Conservation (phyloP, 495 filamentous ascomycete genomes). For the Neurospora africana region DNA sequence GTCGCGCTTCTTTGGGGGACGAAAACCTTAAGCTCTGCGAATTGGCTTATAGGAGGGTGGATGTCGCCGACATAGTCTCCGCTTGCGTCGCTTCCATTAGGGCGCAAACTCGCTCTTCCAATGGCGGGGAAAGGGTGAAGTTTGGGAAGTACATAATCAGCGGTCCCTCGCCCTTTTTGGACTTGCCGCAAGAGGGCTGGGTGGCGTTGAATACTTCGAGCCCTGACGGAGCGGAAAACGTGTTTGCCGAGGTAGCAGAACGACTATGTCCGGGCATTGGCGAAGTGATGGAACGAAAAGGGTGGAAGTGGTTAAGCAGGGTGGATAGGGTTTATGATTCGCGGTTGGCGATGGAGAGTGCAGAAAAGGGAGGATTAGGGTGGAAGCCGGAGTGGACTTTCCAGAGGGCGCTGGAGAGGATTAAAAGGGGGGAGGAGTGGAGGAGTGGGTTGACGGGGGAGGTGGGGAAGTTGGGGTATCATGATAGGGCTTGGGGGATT, state of each 20-base stretch:
- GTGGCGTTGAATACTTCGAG: background rate
- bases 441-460: constrained; percentile 14
- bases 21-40: constrained; percentile 25
- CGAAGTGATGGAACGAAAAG: constrained; percentile 11
- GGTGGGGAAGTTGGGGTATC: constrained; percentile 22
- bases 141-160: constrained; percentile 17
- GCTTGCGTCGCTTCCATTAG: constrained; percentile 13
- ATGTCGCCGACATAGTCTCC: constrained; percentile 16
- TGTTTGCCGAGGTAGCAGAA: constrained; percentile 7
- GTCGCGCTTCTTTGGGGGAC: constrained; percentile 5
- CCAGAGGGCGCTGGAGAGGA: constrained; percentile 10
- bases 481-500: constrained; percentile 16
- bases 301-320: constrained; percentile 15
- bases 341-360: background rate
- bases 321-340: constrained; percentile 25
- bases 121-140: background rate
- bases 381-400: constrained; percentile 22
- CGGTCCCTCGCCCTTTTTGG: constrained; percentile 14
- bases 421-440: constrained; percentile 18
- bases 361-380: constrained; percentile 4
- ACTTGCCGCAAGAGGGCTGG: background rate
- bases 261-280: constrained; percentile 3
- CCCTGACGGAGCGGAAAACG: background rate
- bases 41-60: constrained; percentile 19
- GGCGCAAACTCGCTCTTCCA: background rate